Base-by-base conservation (phyloP, 176 grass and related monocot genomes). In the Themeda triandra region DNA sequence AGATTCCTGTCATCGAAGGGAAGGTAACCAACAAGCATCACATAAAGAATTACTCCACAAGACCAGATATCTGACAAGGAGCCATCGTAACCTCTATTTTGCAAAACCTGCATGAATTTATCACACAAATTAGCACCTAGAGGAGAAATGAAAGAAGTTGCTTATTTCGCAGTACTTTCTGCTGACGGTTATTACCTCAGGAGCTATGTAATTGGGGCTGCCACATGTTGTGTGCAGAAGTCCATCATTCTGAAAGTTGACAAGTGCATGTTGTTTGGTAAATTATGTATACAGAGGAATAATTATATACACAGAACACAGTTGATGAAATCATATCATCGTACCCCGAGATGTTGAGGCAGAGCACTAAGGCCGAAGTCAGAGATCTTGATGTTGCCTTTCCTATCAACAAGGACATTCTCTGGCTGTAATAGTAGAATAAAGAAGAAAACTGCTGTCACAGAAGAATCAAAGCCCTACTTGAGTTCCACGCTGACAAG, bases 1-100 rank as follows among this genome's bases (percentile, higher is more conserved):
- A 97, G 82, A 65, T 97, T 97, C 85, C 94, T 78, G 74, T 97
- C 94, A 69, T 97, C 89, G n/a, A 97, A 97, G 24, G 91, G 94
- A 73, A 93, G 94, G 84, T 49, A 77, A 18, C 91, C 94, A 6
- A 84, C 86, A 17, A 97, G 94, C 88, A 97, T 93, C 33, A 89
- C 87, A 59, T 88, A 97, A 10, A 97, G 83, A 73, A 97, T 93
- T 59, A 97, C 94, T 63, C 94, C 94, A 77, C 94, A 97, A 30
- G 94, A 97, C 94, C 94, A 97, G 37, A 97, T 77, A 54, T 93
- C 94, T 41, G 94, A 97, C 85, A 87, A 83, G 59, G 91, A 91
- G 68, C 89, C 91, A 86, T 97, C 91, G 3, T 97, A 97, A 66
- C 94, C 94, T 92, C 91, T 86, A 10, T 97, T 97, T 41, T 86